Evolutionary conservation across 2,329 filamentous ascomycete genomes (phyloP).

Genomic region (Thielaviopsis euricoi): DNA sequence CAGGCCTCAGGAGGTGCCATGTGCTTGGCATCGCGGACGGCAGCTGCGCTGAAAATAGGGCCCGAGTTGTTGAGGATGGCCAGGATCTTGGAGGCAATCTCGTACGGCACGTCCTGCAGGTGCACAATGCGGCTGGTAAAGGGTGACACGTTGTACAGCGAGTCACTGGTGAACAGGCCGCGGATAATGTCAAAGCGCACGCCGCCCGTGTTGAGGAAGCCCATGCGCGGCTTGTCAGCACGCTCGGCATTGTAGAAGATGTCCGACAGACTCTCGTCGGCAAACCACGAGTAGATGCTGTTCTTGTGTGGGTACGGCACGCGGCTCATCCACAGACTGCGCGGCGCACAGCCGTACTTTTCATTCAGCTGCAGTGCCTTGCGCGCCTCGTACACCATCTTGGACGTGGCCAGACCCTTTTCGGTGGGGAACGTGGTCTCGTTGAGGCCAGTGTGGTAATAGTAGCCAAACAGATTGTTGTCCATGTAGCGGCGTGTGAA

Average conservation of each 20-base stretch:
- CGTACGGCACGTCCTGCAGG: conserved; percentile 67
- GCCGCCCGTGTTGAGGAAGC: conserved; percentile 75
- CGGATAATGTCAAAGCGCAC: conserved; percentile 94
- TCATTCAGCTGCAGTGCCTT: conserved; percentile 55
- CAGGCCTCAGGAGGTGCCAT: conserved; percentile 34
- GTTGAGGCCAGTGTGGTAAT: conserved; percentile 64
- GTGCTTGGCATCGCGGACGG: conserved; percentile 25
- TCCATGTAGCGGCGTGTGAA: conserved; percentile 81
- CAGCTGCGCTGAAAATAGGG: conserved; percentile 26
- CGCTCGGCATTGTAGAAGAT: conserved; percentile 41
- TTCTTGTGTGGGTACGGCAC: conserved; percentile 54
- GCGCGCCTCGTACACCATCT: conserved; percentile 52
- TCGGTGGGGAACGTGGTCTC: conserved; percentile 58
- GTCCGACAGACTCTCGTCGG: conserved; percentile 55
- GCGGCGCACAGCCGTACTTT: conserved; percentile 67
- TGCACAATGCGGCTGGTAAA: conserved; percentile 68
- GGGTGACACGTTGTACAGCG: conserved; percentile 71
- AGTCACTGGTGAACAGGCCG: conserved; percentile 77
- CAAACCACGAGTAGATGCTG: conserved; percentile 72
- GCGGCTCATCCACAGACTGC: conserved; percentile 66
- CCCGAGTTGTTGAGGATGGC: conserved; percentile 38
- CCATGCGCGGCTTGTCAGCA: conserved; percentile 46
- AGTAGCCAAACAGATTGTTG: conserved; percentile 74
- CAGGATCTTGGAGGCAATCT: conserved; percentile 53
- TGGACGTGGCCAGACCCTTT: conserved; percentile 54